Conservation (phyloP, 805 yeast species). For the Saturnispora kantuleensis region DNA sequence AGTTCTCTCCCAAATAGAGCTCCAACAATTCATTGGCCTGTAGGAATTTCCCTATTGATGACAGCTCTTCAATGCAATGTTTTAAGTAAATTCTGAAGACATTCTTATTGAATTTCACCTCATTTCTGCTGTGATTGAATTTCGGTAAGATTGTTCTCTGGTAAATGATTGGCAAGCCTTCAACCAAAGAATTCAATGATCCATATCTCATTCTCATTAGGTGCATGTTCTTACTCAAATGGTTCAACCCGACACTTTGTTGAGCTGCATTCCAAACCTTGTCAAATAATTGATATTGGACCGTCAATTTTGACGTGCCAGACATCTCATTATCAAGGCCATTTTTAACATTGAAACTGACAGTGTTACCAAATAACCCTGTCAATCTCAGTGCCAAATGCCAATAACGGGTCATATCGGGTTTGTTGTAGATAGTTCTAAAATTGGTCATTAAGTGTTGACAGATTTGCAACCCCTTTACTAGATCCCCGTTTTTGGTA, state of each 20-base stretch:
- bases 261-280: conserved; percentile 18
- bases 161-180: conserved; percentile 18
- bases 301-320: conserved; percentile 6
- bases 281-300: conserved; percentile 19
- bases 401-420: conserved; percentile 18
- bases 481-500: conserved; percentile 21
- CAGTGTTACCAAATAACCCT: conserved; percentile 18
- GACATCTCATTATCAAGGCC: conserved; percentile 10
- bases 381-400: conserved; percentile 17
- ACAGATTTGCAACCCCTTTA: conserved; percentile 13
- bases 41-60: conserved; percentile 16
- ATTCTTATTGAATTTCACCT: conserved; percentile 14
- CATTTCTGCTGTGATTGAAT: conserved; percentile 9
- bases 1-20: conserved; percentile 17
- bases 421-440: neutral
- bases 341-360: conserved; percentile 15
- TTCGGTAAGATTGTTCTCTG: conserved; percentile 3
- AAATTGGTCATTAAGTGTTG: neutral
- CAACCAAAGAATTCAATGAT: conserved; percentile 17
- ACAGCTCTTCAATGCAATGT: conserved; percentile 16
- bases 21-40: conserved; percentile 23
- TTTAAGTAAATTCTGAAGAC: conserved; percentile 18
- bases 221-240: conserved; percentile 18
- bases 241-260: conserved; percentile 4
- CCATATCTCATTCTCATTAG: conserved; percentile 17